A percentile compares a stretch with the other conserved stretches of the same genome.
Evolutionary conservation across 805 yeast species (phyloP).

Genomic region (Candida nonsorbophila): DNA sequence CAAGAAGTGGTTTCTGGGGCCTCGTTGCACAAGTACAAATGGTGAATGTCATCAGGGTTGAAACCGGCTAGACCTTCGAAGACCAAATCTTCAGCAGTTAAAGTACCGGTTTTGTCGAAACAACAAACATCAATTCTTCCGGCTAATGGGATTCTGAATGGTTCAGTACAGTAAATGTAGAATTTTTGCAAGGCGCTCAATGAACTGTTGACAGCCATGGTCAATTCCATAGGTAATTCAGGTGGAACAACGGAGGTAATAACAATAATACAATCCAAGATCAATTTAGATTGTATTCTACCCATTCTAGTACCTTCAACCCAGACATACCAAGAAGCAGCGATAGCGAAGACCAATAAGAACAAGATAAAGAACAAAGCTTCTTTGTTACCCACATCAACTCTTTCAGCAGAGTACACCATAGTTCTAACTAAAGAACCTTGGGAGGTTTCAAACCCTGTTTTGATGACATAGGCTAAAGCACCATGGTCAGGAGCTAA

Average conservation of each 20-base stretch:
- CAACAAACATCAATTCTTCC: slow-evolving; percentile 98
- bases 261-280: slow-evolving; percentile 91
- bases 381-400: slow-evolving; percentile 92
- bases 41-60: slow-evolving; percentile 44
- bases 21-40: slow-evolving; percentile 49
- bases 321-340: slow-evolving; percentile 98
- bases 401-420: slow-evolving; percentile 95
- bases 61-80: slow-evolving; percentile 96
- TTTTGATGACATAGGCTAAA: slow-evolving; percentile 80
- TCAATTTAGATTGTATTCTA: slow-evolving; percentile 87
- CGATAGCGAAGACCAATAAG: slow-evolving; percentile 83
- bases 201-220: slow-evolving; percentile 95
- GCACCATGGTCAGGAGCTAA: slow-evolving; percentile 90
- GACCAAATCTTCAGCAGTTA: slow-evolving; percentile 93
- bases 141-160: slow-evolving; percentile 95
- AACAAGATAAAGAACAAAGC: slow-evolving; percentile 89
- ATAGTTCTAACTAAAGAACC: slow-evolving; percentile 96
- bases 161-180: slow-evolving; percentile 95
- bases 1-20: slow-evolving; percentile 66
- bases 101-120: slow-evolving; percentile 96
- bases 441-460: slow-evolving; percentile 98
- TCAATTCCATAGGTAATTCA: slow-evolving; percentile 97
- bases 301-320: slow-evolving; percentile 95
- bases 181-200: slow-evolving; percentile 81
- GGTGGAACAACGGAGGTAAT: slow-evolving; percentile 98